phyloP scores from a whole-genome alignment of 352 stramenopile genomes.

The Globisporangium spinosum region DNA sequence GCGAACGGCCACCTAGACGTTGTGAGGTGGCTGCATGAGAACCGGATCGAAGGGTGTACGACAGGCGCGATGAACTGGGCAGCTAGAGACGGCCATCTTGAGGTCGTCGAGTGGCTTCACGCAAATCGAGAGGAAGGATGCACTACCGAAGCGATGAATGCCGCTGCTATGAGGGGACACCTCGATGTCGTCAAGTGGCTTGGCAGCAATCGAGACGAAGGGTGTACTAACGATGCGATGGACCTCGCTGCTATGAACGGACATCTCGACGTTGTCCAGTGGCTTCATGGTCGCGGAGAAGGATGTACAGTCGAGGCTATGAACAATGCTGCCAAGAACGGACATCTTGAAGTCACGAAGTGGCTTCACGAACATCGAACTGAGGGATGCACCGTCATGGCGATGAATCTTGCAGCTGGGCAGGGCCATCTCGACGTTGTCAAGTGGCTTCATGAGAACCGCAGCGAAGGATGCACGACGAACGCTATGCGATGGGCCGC shows the following conservation, averaged over 20 bases:
- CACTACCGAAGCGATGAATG: not conserved
- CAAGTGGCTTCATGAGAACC: not conserved
- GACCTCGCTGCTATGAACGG: not conserved
- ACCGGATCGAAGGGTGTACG: not conserved
- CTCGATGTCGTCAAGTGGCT: slow-evolving; percentile 6
- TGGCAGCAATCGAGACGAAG: not conserved
- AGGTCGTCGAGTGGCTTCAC: not conserved
- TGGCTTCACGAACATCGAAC: not conserved
- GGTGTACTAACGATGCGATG: not conserved
- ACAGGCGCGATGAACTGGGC: not conserved
- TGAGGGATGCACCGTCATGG: not conserved
- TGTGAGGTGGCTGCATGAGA: not conserved
- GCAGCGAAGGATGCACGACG: not conserved
- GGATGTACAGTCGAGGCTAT: not conserved
- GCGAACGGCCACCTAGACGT: not conserved
- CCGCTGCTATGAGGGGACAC: not conserved
- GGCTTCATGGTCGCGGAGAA: not conserved
- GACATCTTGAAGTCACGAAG: not conserved
- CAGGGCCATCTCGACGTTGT: not conserved
- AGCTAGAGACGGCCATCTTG: not conserved
- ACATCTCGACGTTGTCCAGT: not conserved
- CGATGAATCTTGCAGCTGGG: not conserved
- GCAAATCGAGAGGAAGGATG: not conserved
- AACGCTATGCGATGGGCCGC: not conserved
- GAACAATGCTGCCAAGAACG: not conserved